phyloP scores from a whole-genome alignment of 1,284 basidiomycete species.

The Papiliotrema terrestris region DNA sequence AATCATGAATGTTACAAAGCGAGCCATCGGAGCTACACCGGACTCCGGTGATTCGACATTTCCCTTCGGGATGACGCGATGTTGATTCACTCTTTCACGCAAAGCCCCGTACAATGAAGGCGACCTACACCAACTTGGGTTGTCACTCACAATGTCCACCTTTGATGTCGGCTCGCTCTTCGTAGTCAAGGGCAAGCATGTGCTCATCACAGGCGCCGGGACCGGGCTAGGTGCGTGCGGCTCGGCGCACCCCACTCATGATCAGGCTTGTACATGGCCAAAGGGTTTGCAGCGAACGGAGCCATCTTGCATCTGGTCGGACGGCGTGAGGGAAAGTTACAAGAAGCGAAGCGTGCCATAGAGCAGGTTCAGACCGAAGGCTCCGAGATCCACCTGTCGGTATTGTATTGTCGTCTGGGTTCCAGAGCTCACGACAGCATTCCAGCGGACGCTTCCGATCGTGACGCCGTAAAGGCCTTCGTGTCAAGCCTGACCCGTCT shows the following conservation, averaged over 20 bases:
- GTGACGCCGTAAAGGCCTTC: conserved; percentile 10
- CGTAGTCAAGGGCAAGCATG: conserved; percentile 20
- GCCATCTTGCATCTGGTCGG: conserved; percentile 20
- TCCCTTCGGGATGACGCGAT: neutral
- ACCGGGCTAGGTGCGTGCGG: conserved; percentile 18
- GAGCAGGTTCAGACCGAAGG: conserved; percentile 6
- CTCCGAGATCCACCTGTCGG: conserved; percentile 15
- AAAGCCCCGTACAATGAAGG: neutral
- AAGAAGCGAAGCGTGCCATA: conserved; percentile 15
- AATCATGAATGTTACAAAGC: neutral
- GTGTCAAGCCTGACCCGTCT: conserved; percentile 5
- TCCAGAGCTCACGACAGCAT: conserved; percentile 4
- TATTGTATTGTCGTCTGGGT: neutral
- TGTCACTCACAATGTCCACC: conserved; percentile 9
- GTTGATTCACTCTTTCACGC: neutral
- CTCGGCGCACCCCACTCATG: neutral
- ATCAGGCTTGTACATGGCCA: conserved; percentile 25
- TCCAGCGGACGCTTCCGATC: conserved; percentile 15
- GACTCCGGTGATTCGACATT: neutral
- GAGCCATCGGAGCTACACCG: neutral
- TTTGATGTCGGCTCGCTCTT: conserved; percentile 12
- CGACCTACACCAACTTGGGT: neutral
- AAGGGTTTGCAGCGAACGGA: conserved; percentile 24
- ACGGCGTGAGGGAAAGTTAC: conserved; percentile 13
- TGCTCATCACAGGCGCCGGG: conserved; percentile 26